Percentiles rank a stretch among this genome's conserved stretches.
These are phyloP conservation scores for Parascedosporium putredinis DNA, from an alignment of 2,329 filamentous ascomycete genomes.

Conservation along the genomic window DNA sequence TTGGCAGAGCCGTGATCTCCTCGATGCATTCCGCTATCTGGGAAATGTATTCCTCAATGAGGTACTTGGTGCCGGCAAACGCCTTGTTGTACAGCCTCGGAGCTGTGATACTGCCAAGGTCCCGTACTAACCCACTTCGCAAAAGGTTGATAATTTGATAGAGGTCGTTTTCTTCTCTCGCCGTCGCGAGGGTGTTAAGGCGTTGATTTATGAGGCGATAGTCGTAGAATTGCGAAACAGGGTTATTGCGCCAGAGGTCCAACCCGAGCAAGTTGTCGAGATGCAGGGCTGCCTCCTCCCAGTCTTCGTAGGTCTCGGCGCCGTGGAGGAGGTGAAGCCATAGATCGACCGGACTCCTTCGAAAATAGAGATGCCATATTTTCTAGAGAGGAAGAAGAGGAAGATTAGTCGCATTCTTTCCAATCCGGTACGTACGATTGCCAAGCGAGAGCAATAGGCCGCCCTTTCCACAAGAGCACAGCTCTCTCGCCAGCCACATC, in stretches of 20 bases:
- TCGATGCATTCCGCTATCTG: constrained; percentile 74
- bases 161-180: constrained; percentile 61
- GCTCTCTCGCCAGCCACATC: no score
- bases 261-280: constrained; percentile 75
- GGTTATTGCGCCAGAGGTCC: constrained; percentile 77
- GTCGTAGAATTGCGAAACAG: constrained; percentile 73
- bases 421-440: neutral
- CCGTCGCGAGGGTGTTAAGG: constrained; percentile 57
- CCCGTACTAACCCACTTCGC: constrained; percentile 68
- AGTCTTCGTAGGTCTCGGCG: constrained; percentile 69
- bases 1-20: constrained; percentile 60
- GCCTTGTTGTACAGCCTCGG: constrained; percentile 74
- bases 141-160: constrained; percentile 68
- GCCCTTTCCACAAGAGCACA: no score
- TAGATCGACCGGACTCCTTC: constrained; percentile 52
- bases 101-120: constrained; percentile 76
- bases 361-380: constrained; percentile 44
- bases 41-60: constrained; percentile 85
- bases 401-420: neutral
- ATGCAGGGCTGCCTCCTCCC: constrained; percentile 73
- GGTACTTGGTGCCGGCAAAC: constrained; percentile 77
- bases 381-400: neutral
- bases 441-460: neutral
- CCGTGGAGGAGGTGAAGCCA: constrained; percentile 56
- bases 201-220: constrained; percentile 74